phyloP scores from a whole-genome alignment of 2,329 filamentous ascomycete genomes.

The Pezizomycotina sp. region DNA sequence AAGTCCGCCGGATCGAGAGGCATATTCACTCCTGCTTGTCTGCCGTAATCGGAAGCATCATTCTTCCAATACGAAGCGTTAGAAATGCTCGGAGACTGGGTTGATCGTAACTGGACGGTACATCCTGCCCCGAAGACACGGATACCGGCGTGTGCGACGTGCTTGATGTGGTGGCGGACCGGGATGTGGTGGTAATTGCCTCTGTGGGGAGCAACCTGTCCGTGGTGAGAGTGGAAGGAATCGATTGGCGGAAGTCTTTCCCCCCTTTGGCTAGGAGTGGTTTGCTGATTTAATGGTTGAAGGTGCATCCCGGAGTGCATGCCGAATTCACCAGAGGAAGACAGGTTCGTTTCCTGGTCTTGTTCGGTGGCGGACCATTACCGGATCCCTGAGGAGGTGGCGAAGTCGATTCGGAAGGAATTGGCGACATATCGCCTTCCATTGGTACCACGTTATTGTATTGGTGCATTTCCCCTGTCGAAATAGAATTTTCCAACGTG shows the following conservation, averaged over 20 bases:
- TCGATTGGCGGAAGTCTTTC: conserved; percentile 25
- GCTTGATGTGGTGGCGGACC: conserved; percentile 25
- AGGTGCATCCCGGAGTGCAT: conserved; percentile 24
- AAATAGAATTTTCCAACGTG: conserved; percentile 63
- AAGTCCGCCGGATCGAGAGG: conserved; percentile 23
- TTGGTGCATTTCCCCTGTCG: conserved; percentile 28
- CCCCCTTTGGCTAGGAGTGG: conserved; percentile 20
- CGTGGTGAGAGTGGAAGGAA: conserved; percentile 25
- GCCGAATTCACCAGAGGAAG: conserved; percentile 27
- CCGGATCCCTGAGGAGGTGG: conserved; percentile 20
- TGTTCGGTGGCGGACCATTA: conserved; percentile 18
- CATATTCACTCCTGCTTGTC: conserved; percentile 27
- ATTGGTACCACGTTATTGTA: conserved; percentile 22
- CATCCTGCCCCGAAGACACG: too few relatives aligned
- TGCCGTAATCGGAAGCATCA: conserved; percentile 9
- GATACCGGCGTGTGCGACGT: too few relatives aligned
- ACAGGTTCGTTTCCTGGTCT: conserved; percentile 34
- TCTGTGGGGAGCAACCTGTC: conserved; percentile 23
- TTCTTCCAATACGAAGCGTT: conserved; percentile 22
- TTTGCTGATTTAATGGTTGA: conserved; percentile 24
- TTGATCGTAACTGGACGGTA: too few relatives aligned
- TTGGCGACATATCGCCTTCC: conserved; percentile 25
- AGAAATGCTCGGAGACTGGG: too few relatives aligned
- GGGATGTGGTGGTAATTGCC: conserved; percentile 25
- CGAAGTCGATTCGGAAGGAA: conserved; percentile 25